Base-by-base conservation (phyloP, 352 stramenopile genomes). In the Saprolegnia parasitica region DNA sequence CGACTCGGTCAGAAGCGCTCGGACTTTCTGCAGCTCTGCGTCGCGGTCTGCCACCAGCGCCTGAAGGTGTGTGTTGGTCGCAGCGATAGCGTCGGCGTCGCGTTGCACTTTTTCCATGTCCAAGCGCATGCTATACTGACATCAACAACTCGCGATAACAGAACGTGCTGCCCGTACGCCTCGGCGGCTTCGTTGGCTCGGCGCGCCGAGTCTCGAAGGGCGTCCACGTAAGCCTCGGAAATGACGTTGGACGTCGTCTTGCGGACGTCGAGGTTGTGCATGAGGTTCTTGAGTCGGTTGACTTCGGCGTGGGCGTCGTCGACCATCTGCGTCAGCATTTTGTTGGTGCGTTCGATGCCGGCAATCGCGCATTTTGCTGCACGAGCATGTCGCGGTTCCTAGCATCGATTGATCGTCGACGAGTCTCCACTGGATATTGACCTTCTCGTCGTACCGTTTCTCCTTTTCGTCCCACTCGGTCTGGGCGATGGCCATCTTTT, bases 331-430 rank as follows among this genome's bases (percentile, higher is more conserved):
- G 52, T 11, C 5, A 67, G 58, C 24, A 29, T 55, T 16, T 55
- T 54, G 42, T 50, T 67, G 58, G 50, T 55, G 37, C 58, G 58
- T 21, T 67, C 58, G 24, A 67, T 67, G 40, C 50, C 58, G 40
- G 32, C 23, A 18, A 67, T 55, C 6, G 58, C 39, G 9, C 20
- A 67, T 67, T 67, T 50, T 67, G 58, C 21, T 42, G 58, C 8
- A 67, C 16, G 9, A 67, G 40, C 16, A 56, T 23, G 40, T 67
- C 45, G 0, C 10, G 21, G 29, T 67, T 39, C 20, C 58, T 67
- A 67, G 6, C 9, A 11, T 10, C 20, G 5, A 24, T 42, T n/a
- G n/a, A 20, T 18, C 15, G 24, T 52, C 35, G 35, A 15, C 35
- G 21, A 6, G 18, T 20, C 40, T 8, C 24, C 8, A 3, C 21